Percentiles rank a stretch among this genome's conserved stretches.
phyloP scores from a whole-genome alignment of 2,329 filamentous ascomycete species.

The Botrytis cinerea region DNA sequence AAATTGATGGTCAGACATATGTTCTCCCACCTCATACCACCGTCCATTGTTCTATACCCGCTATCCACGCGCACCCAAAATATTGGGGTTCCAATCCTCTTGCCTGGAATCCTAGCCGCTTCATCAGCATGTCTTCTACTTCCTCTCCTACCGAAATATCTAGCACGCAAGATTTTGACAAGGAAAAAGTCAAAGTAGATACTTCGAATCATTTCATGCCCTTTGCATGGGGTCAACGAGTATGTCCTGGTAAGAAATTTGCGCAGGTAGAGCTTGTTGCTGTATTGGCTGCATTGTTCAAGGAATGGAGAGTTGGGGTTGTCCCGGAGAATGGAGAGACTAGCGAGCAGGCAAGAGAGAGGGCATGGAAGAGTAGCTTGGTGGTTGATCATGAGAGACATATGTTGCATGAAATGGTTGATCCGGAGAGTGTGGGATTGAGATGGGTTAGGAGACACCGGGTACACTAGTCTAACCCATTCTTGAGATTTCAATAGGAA shows the following conservation, averaged over 20 bases:
- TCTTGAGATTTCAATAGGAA: background rate
- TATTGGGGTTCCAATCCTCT: constrained; percentile 1
- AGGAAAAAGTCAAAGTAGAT: background rate
- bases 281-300: constrained; percentile 2
- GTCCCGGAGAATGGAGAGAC: background rate
- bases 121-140: background rate
- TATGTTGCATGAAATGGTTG: constrained; percentile 18
- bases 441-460: background rate
- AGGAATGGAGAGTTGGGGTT: background rate
- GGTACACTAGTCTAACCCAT: background rate
- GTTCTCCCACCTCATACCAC: background rate
- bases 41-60: constrained; percentile 3
- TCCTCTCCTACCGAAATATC: background rate
- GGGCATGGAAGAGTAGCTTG: constrained; percentile 11
- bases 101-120: background rate
- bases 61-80: background rate
- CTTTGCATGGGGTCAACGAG: constrained; percentile 15
- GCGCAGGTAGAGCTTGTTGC: constrained; percentile 12
- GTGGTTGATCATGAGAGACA: constrained; percentile 7
- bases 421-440: constrained; percentile 1
- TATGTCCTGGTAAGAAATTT: constrained; percentile 4
- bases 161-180: background rate
- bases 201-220: constrained; percentile 1
- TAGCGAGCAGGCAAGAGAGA: background rate
- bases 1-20: background rate